phyloP scores from a whole-genome alignment of 2,329 filamentous ascomycete genomes.

The Berkeleyomyces rouxiae region DNA sequence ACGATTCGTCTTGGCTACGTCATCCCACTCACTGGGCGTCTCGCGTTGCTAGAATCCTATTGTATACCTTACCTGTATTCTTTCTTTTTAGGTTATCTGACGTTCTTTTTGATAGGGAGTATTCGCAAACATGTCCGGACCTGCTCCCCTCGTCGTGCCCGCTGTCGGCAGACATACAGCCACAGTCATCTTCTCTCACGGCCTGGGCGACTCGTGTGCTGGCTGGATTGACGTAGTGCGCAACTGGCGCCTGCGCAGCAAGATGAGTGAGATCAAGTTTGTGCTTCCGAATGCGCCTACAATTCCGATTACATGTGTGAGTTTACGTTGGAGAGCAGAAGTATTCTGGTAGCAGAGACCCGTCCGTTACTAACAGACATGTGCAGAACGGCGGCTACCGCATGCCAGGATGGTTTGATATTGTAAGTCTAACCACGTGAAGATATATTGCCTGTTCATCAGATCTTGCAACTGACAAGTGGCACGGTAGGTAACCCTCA shows the following conservation, averaged over 20 bases:
- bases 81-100: too few relatives aligned
- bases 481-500: slow-evolving; percentile 17
- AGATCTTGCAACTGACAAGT: slow-evolving; percentile 13
- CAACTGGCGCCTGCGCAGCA: slow-evolving; percentile 65
- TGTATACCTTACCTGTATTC: too few relatives aligned
- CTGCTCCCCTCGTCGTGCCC: slow-evolving; percentile 52
- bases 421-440: slow-evolving; percentile 31
- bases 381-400: slow-evolving; percentile 52
- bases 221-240: slow-evolving; percentile 73
- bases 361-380: too few relatives aligned
- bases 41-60: too few relatives aligned
- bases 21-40: too few relatives aligned
- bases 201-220: slow-evolving; percentile 67
- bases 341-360: neutral
- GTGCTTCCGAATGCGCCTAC: slow-evolving; percentile 79
- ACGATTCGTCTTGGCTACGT: too few relatives aligned
- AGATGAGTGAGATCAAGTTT: slow-evolving; percentile 82
- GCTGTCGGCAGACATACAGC: slow-evolving; percentile 74
- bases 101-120: too few relatives aligned
- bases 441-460: neutral
- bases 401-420: slow-evolving; percentile 84
- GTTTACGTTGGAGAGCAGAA: slow-evolving; percentile 16
- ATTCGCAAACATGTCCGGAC: slow-evolving; percentile 10
- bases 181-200: slow-evolving; percentile 88
- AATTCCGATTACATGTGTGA: slow-evolving; percentile 71